A percentile compares a stretch with the other conserved stretches of the same genome.
Evolutionary conservation across 805 yeast species (phyloP).

Genomic region (Nakazawaea ishiwadae): DNA sequence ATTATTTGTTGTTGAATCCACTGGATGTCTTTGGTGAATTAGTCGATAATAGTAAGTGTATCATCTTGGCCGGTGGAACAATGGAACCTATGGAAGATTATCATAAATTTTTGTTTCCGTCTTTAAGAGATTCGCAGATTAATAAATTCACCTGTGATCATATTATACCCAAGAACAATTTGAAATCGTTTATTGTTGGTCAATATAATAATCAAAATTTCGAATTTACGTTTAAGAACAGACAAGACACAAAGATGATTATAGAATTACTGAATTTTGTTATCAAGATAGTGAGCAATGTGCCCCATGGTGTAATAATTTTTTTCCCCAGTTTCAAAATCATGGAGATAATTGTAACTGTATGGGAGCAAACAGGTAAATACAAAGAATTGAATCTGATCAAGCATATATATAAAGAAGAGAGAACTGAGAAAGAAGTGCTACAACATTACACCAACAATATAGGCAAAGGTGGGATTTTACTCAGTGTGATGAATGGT

Average conservation of each 20-base stretch:
- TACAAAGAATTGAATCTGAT: constrained; percentile 29
- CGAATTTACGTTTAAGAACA: constrained; percentile 66
- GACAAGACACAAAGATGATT: constrained; percentile 45
- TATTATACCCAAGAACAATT: constrained; percentile 67
- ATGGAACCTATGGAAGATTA: constrained; percentile 87
- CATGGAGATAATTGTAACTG: constrained; percentile 40
- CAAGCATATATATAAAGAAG: constrained; percentile 57
- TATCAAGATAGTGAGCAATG: constrained; percentile 30
- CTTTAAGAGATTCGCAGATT: constrained; percentile 35
- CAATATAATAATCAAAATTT: constrained; percentile 24
- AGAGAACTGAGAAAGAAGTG: constrained; percentile 31
- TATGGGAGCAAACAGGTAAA: constrained; percentile 44
- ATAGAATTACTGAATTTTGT: constrained; percentile 46
- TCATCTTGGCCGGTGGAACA: constrained; percentile 89
- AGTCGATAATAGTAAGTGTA: constrained; percentile 60
- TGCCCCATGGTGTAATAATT: constrained; percentile 75
- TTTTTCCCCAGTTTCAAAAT: constrained; percentile 86
- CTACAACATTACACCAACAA: no score
- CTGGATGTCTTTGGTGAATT: constrained; percentile 63
- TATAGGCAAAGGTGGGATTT: constrained; percentile 48
- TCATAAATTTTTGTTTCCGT: constrained; percentile 60
- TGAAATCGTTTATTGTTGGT: constrained; percentile 43
- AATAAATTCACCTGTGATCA: constrained; percentile 73
- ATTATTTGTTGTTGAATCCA: constrained; percentile 78
- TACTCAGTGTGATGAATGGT: constrained; percentile 89